Percentiles rank a stretch among this genome's conserved stretches.
These are phyloP conservation scores for Geotrichum carabidarum DNA, from an alignment of 1,139 yeast species.

Conservation along the genomic window DNA sequence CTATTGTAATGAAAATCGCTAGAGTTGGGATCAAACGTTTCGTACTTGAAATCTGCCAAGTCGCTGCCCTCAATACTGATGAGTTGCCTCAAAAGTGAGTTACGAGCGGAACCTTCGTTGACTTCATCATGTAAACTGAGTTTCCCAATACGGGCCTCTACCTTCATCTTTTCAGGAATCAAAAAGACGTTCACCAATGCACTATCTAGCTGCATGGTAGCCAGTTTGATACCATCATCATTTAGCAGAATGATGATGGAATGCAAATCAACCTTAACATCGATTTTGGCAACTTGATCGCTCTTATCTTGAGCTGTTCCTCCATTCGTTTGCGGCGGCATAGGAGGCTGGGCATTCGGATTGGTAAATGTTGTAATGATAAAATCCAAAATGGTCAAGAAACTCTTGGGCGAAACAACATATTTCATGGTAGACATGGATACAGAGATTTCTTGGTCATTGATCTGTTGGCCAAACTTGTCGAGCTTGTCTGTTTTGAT, in stretches of 20 bases:
- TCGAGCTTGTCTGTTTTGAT: constrained; percentile 24
- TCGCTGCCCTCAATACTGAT: constrained; percentile 78
- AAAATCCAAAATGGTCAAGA: constrained; percentile 74
- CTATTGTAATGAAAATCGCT: constrained; percentile 49
- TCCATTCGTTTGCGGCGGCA: constrained; percentile 1
- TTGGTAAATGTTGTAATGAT: constrained; percentile 79
- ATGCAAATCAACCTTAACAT: constrained; percentile 62
- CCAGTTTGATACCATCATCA: constrained; percentile 78
- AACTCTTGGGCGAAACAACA: constrained; percentile 70
- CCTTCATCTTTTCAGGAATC: constrained; percentile 73
- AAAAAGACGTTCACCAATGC: constrained; percentile 64
- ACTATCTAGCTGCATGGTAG: constrained; percentile 69
- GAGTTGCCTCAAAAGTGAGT: constrained; percentile 58
- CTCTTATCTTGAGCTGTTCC: constrained; percentile 4
- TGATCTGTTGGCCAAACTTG: constrained; percentile 39
- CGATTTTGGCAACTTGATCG: constrained; percentile 44
- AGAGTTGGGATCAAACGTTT: constrained; percentile 57
- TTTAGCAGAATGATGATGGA: constrained; percentile 72
- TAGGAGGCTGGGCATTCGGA: constrained; percentile 50
- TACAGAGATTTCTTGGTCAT: constrained; percentile 72
- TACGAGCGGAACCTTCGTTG: constrained; percentile 56
- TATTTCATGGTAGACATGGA: constrained; percentile 75
- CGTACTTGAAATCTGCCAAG: constrained; percentile 76
- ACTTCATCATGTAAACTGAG: constrained; percentile 73
- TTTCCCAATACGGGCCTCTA: constrained; percentile 73